Base-by-base conservation (phyloP, 768 basidiomycete species). In the Tricholoma hemisulphureum region DNA sequence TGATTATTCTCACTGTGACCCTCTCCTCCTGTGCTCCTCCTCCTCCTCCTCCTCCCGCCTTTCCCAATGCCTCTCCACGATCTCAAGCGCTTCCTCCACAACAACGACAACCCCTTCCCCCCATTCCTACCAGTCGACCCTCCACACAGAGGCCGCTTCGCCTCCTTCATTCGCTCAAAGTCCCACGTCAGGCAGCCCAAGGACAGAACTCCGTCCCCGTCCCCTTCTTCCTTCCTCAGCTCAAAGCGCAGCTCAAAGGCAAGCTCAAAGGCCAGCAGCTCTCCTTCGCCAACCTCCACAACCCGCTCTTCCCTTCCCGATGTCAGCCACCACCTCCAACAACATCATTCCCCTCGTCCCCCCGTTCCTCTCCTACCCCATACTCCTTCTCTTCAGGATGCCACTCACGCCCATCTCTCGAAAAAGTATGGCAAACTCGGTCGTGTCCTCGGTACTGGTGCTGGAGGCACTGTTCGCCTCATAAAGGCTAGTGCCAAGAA, bases 391-490 rank as follows among this genome's bases (percentile, higher is more conserved):
- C 83, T 94, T 21, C 85, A 89, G 13, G 85, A 87, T 50, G 91
- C 89, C 5, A 93, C 91, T 2, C 88, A 95, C 53, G 92, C 91
- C 13, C 95, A 97, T 71, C 78, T 99, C 57, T 78, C 89, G n/a
- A 98, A 98, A 78, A 98, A 98, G 80, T 99, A 99, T 65, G 97
- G 97, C 62, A 99, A 99, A 71, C 97, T 97, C 92, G 97, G 96
- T 35, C 85, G 92, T 52, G 86, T 97, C 16, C 84, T 99, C 8
- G 97, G 97, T 24, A 91, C 89, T 26, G 97, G 97, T 26, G 97
- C 96, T 6, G 97, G 97, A n/a, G 97, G 97, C 23, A 99, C 97
- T 0, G 97, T 99, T 45, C 84, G 97, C 26, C 84, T 99, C 63
- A 96, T 99, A 75, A 95, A 95, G 75, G 89, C 86, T 58, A 83